Base-by-base conservation (phyloP, 2,329 filamentous ascomycete species). In the Diaporthe ampelina region DNA sequence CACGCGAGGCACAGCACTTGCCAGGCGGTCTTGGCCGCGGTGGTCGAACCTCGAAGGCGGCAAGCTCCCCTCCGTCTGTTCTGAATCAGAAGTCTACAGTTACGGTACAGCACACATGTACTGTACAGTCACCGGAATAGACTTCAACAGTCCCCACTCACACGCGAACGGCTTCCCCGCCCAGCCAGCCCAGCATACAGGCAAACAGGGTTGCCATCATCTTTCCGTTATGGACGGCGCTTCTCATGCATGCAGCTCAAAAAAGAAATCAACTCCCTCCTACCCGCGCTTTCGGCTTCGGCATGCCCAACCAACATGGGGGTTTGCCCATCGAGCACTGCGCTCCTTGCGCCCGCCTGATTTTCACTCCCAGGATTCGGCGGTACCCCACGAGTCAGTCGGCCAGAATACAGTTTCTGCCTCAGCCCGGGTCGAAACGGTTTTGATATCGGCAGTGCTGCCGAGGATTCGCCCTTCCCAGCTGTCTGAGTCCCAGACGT, bases 171-270 rank as follows among this genome's bases (percentile, higher is more conserved):
- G 70, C 54, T 63, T 72, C 70, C 70, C 70, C 70, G 70, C 54
- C 59, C 59, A 63, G 57, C 40, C 40, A 43, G 13, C 40, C 40
- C 40, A 17, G 40, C 40, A 43, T 6, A 17, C 40, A 43, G 15
- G 40, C 70, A 37, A 35, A 54, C 70, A 32, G 54, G 40, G 58
- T 73, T 63, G 40, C 58, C 58, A 63, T 73, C 56, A 40, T 59
- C 57, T 56, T 72, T 72, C 70, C 63, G 65, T 58, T 57, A 48
- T 68, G 70, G 56, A 69, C 56, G 59, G 72, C 68, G 72, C 72
- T 69, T 71, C 71, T 63, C 26, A 71, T 71, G 74, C 72, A 75
- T 57, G 59, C 52, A 45, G 74, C 52, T 72, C n/a, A 29, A 56
- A 72, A 40, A 35, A 63, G 67, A 11, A 56, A 45, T 29, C 63